A percentile compares a stretch with the other conserved stretches of the same genome.
phyloP scores from a whole-genome alignment of 164 flowering plant genomes.

The Tetrastigma voinierianum region DNA sequence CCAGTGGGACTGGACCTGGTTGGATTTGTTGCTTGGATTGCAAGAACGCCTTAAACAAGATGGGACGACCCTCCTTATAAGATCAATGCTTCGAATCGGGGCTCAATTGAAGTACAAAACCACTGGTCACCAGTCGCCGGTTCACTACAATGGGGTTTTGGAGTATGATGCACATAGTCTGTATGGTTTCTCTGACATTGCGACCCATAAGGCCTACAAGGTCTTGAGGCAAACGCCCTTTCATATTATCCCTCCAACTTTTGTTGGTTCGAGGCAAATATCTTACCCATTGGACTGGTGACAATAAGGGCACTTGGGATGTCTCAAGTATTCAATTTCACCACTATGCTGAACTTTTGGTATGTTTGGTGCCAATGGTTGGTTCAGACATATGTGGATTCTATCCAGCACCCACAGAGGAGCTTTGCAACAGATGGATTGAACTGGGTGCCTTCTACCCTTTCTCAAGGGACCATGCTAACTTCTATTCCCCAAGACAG shows the following conservation, averaged over 20 bases:
- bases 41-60: conserved; percentile 78
- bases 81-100: conserved; percentile 75
- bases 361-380: conserved; percentile 81
- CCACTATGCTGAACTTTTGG: conserved; percentile 83
- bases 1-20: conserved; percentile 63
- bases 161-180: conserved; percentile 94
- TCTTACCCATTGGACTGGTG: conserved; percentile 97
- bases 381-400: conserved; percentile 96
- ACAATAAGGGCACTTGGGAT: conserved; percentile 75
- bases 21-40: conserved; percentile 97
- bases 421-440: conserved; percentile 91
- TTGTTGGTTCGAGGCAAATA: conserved; percentile 88
- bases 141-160: conserved; percentile 71
- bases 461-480: conserved; percentile 88
- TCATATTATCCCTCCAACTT: conserved; percentile 84
- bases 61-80: conserved; percentile 99
- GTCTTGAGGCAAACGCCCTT: conserved; percentile 70
- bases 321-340: conserved; percentile 62
- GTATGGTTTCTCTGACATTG: conserved; percentile 80
- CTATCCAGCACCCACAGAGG: conserved; percentile 73
- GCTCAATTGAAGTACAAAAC: conserved; percentile 81
- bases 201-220: conserved; percentile 81
- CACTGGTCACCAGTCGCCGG: conserved; percentile 83
- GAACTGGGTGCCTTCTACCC: conserved; percentile 91
- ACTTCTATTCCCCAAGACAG: conserved; percentile 64